Conservation (phyloP, 345 rosid genomes). For the Linum usitatissimum region DNA sequence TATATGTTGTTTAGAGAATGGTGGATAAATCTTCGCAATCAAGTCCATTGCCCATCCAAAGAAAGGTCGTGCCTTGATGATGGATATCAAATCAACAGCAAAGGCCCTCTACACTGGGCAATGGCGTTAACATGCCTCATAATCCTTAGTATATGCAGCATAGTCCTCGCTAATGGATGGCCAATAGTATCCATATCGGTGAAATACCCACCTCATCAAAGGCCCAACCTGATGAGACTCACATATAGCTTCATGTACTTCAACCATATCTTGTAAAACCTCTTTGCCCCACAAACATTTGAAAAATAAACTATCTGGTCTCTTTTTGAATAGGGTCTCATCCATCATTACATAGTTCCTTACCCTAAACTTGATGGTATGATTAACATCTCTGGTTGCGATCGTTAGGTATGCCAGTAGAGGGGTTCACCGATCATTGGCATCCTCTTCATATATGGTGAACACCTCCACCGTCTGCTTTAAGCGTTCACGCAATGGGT, state of each 20-base stretch:
- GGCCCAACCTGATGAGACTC: neutral
- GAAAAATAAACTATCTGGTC: neutral
- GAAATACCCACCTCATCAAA: neutral
- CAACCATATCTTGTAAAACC: neutral
- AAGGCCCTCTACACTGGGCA: neutral
- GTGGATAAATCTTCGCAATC: neutral
- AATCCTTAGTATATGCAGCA: neutral
- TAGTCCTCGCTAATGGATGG: neutral
- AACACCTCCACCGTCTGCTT: neutral
- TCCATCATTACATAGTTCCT: neutral
- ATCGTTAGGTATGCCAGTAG: neutral
- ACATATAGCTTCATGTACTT: neutral
- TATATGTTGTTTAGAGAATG: neutral
- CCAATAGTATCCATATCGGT: neutral
- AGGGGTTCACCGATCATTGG: neutral
- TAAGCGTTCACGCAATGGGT: neutral
- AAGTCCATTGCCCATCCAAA: conserved; percentile 1
- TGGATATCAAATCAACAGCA: neutral
- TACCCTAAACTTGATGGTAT: neutral
- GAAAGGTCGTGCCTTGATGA: conserved; percentile 1
- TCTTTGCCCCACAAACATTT: neutral
- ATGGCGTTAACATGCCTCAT: neutral
- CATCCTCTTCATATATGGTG: neutral
- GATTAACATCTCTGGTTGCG: neutral
- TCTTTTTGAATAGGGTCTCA: neutral